Evolutionary conservation across 2,329 filamentous ascomycete genomes (phyloP).

Genomic region (Domatiomyces globalis): DNA sequence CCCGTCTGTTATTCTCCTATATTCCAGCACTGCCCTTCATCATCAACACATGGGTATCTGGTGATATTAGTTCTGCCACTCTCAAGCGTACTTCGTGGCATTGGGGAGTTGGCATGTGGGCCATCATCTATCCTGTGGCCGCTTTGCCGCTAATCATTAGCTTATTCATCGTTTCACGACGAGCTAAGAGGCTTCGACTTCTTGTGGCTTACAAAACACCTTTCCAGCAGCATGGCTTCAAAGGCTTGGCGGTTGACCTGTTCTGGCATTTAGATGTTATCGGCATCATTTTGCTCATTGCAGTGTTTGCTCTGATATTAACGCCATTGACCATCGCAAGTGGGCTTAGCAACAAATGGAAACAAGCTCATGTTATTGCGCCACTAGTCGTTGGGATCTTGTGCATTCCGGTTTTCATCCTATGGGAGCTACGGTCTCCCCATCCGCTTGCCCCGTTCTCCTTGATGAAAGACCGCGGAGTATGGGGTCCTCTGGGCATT

Average conservation of each 20-base stretch:
- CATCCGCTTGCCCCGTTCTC: slow-evolving; percentile 47
- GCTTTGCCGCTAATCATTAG: slow-evolving; percentile 41
- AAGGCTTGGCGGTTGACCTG: slow-evolving; percentile 29
- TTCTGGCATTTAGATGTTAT: slow-evolving; percentile 44
- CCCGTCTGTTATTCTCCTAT: slow-evolving; percentile 51
- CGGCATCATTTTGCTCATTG: slow-evolving; percentile 40
- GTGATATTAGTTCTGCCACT: slow-evolving; percentile 41
- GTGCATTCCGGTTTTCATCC: slow-evolving; percentile 36
- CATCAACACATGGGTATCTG: slow-evolving; percentile 51
- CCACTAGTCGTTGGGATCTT: slow-evolving; percentile 39
- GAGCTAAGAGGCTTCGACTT: slow-evolving; percentile 39
- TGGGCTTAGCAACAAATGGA: slow-evolving; percentile 36
- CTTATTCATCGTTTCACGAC: slow-evolving; percentile 37
- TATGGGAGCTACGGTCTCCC: slow-evolving; percentile 39
- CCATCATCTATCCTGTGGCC: slow-evolving; percentile 45
- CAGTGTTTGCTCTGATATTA: slow-evolving; percentile 39
- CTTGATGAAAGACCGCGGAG: slow-evolving; percentile 48
- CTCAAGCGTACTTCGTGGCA: slow-evolving; percentile 40
- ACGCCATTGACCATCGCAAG: slow-evolving; percentile 46
- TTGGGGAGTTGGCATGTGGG: slow-evolving; percentile 53
- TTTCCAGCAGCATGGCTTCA: slow-evolving; percentile 29
- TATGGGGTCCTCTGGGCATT: slow-evolving; percentile 50
- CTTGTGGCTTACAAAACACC: slow-evolving; percentile 33
- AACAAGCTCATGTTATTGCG: slow-evolving; percentile 36
- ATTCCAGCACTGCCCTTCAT: slow-evolving; percentile 46